Base-by-base conservation (phyloP, 371 early-diverging fungal species). In the Mucor sp. region DNA sequence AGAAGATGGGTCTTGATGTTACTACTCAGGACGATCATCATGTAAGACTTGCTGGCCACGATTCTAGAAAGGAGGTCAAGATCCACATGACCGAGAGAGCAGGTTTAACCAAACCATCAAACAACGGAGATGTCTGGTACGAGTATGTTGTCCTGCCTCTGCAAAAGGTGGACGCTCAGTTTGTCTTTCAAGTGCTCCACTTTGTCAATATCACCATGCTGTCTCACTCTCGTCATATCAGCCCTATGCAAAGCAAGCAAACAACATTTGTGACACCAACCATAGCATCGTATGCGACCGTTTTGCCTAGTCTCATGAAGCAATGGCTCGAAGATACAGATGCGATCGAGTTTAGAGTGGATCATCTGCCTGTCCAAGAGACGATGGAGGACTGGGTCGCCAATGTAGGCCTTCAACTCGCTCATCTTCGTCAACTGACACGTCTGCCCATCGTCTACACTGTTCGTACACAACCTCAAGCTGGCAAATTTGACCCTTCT, bases 271-370 rank as follows among this genome's bases (percentile, higher is more conserved):
- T 79, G 9, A 85, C 91, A 58, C 82, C 85, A 57, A 81, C 86
- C 9, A 78, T 85, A 15, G 19, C 70, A 21, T 69, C 77, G 28
- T 69, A 72, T 41, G 74, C 74, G 30, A 64, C 64, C 47, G 64
- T 76, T 6, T 27, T 58, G 5, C 67, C 63, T 6, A 65, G 30
- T 9, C 50, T 74, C 8, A 47, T 95, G 14, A 70, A 81, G 0
- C 74, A 77, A 33, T 77, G 94, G 67, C 75, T 87, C 1, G 85
- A 89, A 37, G 92, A 92, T 5, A 82, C 89, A 0, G 91, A 94
- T 63, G 96, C 94, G 7, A 78, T 97, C 23, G 98, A 97, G 84
- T 82, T 95, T 58, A 91, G 98, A n/a, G 96, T 91, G 0, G 98
- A 97, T 69, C 76, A 95, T 47, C 77, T 97, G 33, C 23, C 44